Evolutionary conservation across 1,139 yeast genomes (phyloP).

Genomic region (Ashbya aceris): DNA sequence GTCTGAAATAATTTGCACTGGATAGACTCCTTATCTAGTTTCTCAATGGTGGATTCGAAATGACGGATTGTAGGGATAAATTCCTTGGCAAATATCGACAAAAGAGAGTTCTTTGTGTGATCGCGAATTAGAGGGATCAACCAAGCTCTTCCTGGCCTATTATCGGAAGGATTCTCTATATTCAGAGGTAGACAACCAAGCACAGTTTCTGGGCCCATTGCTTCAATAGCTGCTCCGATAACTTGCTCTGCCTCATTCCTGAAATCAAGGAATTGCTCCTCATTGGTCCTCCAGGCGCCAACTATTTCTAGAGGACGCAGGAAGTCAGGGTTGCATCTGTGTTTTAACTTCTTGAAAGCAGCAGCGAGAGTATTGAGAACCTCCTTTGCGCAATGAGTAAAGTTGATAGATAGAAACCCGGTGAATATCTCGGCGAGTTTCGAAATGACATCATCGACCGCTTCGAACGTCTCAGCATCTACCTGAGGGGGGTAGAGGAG

Average conservation of each 20-base stretch:
- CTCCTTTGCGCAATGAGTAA: slow-evolving; percentile 67
- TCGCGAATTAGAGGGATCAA: slow-evolving; percentile 86
- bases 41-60: slow-evolving; percentile 37
- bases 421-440: slow-evolving; percentile 45
- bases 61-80: slow-evolving; percentile 61
- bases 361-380: slow-evolving; percentile 63
- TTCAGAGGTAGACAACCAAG: slow-evolving; percentile 70
- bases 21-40: slow-evolving; percentile 42
- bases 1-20: slow-evolving; percentile 73
- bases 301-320: slow-evolving; percentile 57
- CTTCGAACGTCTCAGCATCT: slow-evolving; percentile 39
- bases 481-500: slow-evolving; percentile 44
- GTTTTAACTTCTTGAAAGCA: slow-evolving; percentile 53
- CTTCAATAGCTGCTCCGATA: slow-evolving; percentile 66
- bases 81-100: slow-evolving; percentile 51
- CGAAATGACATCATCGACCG: slow-evolving; percentile 47
- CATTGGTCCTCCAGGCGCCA: slow-evolving; percentile 81
- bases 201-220: slow-evolving; percentile 81
- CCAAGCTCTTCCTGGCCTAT: slow-evolving; percentile 83
- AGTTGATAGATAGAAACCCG: slow-evolving; percentile 61
- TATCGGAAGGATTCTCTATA: slow-evolving; percentile 41
- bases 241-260: slow-evolving; percentile 74
- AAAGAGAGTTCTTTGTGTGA: slow-evolving; percentile 61
- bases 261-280: slow-evolving; percentile 58
- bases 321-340: slow-evolving; percentile 66